Evolutionary conservation across 2,329 filamentous ascomycete species (phyloP), one percentile per base, ranked within the genome.

Genomic region (Arthrobotrys iridis): DNA sequence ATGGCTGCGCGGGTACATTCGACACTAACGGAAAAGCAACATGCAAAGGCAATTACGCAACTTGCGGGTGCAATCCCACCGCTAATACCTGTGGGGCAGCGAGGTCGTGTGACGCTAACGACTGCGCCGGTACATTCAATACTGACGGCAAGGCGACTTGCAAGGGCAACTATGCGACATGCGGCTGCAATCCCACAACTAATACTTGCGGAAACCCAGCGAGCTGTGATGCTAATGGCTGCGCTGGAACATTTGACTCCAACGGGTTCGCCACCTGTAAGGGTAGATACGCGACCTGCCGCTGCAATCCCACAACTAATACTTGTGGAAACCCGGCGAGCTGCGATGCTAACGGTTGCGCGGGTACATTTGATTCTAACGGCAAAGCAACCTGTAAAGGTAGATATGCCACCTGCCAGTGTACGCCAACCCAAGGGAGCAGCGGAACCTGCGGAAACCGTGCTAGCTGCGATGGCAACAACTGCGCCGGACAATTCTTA

Each of bases 201-300:
- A 28, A 26, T n/a, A 59, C 46, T 2, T 52, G 46, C 20, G 60
- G 60, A 15, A 52, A 50, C 18, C 28, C 28, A 15, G 43, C 50
- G 45, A 18, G 43, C 10, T 64, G 60, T 41, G 60, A 64, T 20
- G 0, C 11, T 1, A 43, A 52, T 18, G 60, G 45, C 1, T 64
- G 60, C 15, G 35, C 28, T 13, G 60, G 60, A 13, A 30, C 28
- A 2, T 64, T 20, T 4, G 43, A 64, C 30, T 50, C 43, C 18
- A 50, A 64, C 10, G 60, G 60, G 2, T 15, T 28, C 10, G 55
- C 58, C n/a, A 62, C 58, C 1, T 62, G 58, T 33, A 62, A 62
- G 18, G 58, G 58, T 20, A 62, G 48, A 7, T 62, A 62, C 26
- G 58, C 58, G 8, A 46, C 58, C 6, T 62, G 58, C 24, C 20